Evolutionary conservation across 2,329 filamentous ascomycete genomes (phyloP), one percentile per base, ranked within the genome.

Genomic region (Aspergillus neotritici): DNA sequence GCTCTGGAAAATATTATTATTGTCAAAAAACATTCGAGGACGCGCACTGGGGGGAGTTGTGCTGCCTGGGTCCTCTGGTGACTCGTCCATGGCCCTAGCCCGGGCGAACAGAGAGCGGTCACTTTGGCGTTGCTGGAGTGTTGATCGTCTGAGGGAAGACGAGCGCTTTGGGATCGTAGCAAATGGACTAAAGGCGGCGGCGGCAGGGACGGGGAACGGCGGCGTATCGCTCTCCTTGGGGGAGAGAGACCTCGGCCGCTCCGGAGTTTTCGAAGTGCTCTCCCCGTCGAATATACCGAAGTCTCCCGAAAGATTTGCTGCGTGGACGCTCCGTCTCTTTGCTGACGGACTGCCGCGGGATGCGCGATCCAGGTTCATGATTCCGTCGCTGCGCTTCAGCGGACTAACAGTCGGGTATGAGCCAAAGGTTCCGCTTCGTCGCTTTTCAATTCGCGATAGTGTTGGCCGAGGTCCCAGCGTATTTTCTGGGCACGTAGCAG

Each of bases 381-480:
- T 84, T 34, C 86, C 84, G 70, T 97, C 91, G 60, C 85, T 91
- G 56, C 93, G 83, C 75, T 97, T 96, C 55, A 97, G 71, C 4
- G 91, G 90, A 62, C 91, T 95, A 5, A 84, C 82, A 14, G 78
- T 72, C 13, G 78, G 72, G 37, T 73, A 68, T 36, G 73, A 67
- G 53, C 68, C 67, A 58, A 74, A 67, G 37, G 61, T 70, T 15
- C 67, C 68, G 52, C 69, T 73, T 12, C 70, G 64, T 54, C 63
- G 70, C 62, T 73, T 76, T 48, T 77, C 76, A 34, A 73, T 66
- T 40, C 68, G 67, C 34, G 71, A 68, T 47, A 68, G 59, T 2
- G 62, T 64, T 7, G 65, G 57, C 36, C 68, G 70, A 17, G 66
- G 59, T 9, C 53, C 56, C 47, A 61, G 44, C 4, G 52, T 54